Evolutionary conservation across 306 rosid genomes (phyloP), one percentile per base, ranked within the genome.

Genomic region (Casuarina glauca): DNA sequence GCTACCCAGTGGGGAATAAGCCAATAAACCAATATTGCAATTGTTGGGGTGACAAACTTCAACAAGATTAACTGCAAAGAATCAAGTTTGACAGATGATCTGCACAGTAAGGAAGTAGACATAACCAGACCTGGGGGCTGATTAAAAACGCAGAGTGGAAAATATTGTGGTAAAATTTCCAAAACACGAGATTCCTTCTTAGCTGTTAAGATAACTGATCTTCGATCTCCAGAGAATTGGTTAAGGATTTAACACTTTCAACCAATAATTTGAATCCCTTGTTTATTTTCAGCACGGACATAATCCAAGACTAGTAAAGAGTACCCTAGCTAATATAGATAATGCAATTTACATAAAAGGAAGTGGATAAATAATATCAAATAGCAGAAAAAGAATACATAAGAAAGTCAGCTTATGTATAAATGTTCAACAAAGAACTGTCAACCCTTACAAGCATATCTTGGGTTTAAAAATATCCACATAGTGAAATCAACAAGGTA

Each of bases 31-130:
- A 73, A 95, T 81, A 72, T 92, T 95, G 81, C 39, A 82, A 86
- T 95, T 90, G 62, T 88, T 84, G 55, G 97, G 96, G 84, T 92
- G 94, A 80, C 97, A 95, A 79, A 89, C 97, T 82, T 95, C 99
- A 72, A 84, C 89, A 66, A 95, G 99, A 80, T 93, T 91, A 81
- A 79, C 97, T 95, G 93, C 88, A 78, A 53, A 73, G 46, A 82
- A 55, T 60, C 66, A 55, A 72, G 79, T 53, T 26, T 42, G 61
- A 64, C 67, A 74, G 68, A 78, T 8, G 20, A 78, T 43, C n/a
- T 78, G 44, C 39, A 63, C 50, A 49, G 26, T 62, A 20, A 42
- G 76, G 68, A 53, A 55, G 51, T n/a, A 17, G n/a, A 10, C 46
- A 61, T 9, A 19, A 9, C 10, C 70, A 57, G 60, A 69, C 10